phyloP scores from a whole-genome alignment of 2,329 filamentous ascomycete species.

The Simplicillium aogashimaense region DNA sequence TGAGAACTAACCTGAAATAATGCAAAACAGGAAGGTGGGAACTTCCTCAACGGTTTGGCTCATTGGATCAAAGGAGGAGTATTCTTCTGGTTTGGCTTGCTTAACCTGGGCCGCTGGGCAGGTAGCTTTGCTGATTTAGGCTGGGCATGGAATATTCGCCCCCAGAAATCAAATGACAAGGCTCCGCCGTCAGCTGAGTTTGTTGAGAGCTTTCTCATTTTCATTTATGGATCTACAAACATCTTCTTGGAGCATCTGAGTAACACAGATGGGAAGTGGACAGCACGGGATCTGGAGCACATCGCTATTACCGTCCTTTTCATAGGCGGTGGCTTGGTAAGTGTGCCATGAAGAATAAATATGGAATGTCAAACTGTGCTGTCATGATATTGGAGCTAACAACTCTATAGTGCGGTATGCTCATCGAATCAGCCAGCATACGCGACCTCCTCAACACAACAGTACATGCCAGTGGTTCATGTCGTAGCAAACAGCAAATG shows the following conservation, averaged over 20 bases:
- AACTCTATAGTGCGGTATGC: no score
- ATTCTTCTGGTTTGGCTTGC: conserved; percentile 77
- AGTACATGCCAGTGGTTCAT: no score
- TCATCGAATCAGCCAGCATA: no score
- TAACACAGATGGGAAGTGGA: conserved; percentile 57
- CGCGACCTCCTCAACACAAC: no score
- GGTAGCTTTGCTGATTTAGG: conserved; percentile 76
- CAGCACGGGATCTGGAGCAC: conserved; percentile 70
- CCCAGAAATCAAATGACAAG: conserved; percentile 28
- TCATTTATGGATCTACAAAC: conserved; percentile 72
- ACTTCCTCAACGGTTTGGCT: conserved; percentile 70
- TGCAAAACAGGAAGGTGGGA: conserved; percentile 41
- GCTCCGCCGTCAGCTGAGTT: conserved; percentile 59
- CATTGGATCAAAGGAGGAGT: conserved; percentile 85
- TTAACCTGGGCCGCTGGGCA: conserved; percentile 75
- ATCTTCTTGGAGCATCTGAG: conserved; percentile 78
- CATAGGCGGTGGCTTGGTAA: conserved; percentile 55
- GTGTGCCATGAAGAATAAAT: no score
- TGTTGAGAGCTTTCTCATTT: conserved; percentile 74
- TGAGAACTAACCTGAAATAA: no score
- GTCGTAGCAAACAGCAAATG: no score
- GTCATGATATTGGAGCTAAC: no score
- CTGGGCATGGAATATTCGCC: conserved; percentile 83
- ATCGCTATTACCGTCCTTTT: conserved; percentile 81
- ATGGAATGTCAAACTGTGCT: no score